Conservation (phyloP, 257 asterid species). For the Craterostigma plantagineum region DNA sequence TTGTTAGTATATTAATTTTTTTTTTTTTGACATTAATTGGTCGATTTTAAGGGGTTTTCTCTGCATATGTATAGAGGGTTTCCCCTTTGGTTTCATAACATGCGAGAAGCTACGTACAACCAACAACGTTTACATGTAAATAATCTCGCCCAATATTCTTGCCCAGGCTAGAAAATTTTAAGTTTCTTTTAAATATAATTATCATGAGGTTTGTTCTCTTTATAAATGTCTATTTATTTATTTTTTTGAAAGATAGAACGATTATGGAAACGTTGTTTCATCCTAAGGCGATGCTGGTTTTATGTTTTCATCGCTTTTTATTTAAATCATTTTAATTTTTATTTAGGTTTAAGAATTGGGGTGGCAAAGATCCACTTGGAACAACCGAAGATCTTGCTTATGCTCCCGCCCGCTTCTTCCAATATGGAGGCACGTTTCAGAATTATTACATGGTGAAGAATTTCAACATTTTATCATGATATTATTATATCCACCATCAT, state of each 20-base stretch:
- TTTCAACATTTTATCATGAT: too few relatives aligned
- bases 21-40: neutral
- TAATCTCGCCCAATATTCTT: slow-evolving; percentile 40
- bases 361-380: slow-evolving; percentile 32
- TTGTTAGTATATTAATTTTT: neutral
- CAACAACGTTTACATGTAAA: slow-evolving; percentile 26
- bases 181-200: too few relatives aligned
- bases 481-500: too few relatives aligned
- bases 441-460: slow-evolving; percentile 92
- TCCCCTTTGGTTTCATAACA: slow-evolving; percentile 66
- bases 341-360: slow-evolving; percentile 63
- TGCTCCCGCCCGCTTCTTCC: slow-evolving; percentile 57
- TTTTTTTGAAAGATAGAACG: slow-evolving; percentile 31
- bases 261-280: slow-evolving; percentile 45
- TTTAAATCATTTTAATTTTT: neutral
- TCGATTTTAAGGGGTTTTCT: slow-evolving; percentile 5
- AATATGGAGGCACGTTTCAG: slow-evolving; percentile 51
- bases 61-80: slow-evolving; percentile 27
- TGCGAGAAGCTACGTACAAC: slow-evolving; percentile 45
- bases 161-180: too few relatives aligned
- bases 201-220: too few relatives aligned
- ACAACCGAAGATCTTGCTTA: slow-evolving; percentile 64
- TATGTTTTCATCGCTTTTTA: neutral
- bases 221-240: too few relatives aligned
- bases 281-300: slow-evolving; percentile 52